Conservation (phyloP, 2,329 filamentous ascomycete species). For the Metarhizium album region DNA sequence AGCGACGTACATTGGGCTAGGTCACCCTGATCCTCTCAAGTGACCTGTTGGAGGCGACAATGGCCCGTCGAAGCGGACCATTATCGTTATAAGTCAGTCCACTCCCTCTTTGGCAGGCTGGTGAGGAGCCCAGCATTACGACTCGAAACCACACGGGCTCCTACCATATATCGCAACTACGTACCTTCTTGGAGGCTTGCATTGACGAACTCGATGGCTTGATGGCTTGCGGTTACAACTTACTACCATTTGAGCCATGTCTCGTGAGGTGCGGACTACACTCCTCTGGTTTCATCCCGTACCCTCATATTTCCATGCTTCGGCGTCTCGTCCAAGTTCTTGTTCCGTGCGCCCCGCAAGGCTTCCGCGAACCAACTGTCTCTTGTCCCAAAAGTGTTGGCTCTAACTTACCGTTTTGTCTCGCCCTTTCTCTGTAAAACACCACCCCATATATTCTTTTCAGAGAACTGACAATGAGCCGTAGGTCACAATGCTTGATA, state of each 20-base stretch:
- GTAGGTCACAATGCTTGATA: background rate
- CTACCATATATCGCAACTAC: background rate
- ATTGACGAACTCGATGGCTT: background rate
- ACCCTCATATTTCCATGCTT: background rate
- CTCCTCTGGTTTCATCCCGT: background rate
- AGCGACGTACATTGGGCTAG: background rate
- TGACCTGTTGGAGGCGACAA: background rate
- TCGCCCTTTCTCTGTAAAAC: background rate
- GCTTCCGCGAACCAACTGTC: background rate
- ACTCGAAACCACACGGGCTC: no score
- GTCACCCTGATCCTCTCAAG: background rate
- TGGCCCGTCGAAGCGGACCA: background rate
- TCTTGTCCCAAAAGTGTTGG: background rate
- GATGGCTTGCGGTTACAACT: background rate
- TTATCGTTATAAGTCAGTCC: background rate
- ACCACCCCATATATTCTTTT: background rate
- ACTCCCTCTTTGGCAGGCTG: background rate
- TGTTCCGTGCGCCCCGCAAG: background rate
- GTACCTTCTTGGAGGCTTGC: background rate
- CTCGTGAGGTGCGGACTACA: background rate
- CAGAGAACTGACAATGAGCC: background rate
- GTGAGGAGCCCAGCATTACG: no score
- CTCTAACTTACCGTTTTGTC: background rate
- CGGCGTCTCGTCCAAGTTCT: background rate
- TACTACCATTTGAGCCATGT: background rate